These are phyloP conservation scores for Podospora pseudocomata DNA, from an alignment of 495 filamentous ascomycete genomes.

Conservation along the genomic window DNA sequence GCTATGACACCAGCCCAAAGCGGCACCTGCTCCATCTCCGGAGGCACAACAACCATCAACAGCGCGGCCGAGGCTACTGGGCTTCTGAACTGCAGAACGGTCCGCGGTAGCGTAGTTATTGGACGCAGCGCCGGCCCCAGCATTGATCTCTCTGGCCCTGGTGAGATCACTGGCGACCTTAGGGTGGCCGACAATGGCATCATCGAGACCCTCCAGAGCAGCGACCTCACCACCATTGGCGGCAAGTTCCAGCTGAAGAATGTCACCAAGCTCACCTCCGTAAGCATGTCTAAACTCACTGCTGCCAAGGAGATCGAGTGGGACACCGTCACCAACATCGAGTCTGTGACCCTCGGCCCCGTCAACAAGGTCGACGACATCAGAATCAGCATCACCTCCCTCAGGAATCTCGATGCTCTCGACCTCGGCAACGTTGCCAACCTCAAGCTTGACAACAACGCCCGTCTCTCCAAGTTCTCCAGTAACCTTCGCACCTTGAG, in stretches of 20 bases:
- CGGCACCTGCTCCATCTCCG: constrained; percentile 38
- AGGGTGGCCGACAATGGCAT: constrained; percentile 51
- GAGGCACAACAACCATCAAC: constrained; percentile 52
- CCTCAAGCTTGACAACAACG: constrained; percentile 82
- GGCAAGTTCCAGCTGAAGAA: constrained; percentile 63
- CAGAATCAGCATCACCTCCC: constrained; percentile 75
- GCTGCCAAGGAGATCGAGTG: constrained; percentile 64
- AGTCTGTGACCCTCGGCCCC: constrained; percentile 60
- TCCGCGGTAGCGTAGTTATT: constrained; percentile 69
- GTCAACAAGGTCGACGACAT: constrained; percentile 62
- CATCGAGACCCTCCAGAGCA: constrained; percentile 48
- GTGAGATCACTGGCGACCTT: constrained; percentile 67
- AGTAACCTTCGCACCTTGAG: constrained; percentile 68
- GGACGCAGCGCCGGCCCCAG: constrained; percentile 46
- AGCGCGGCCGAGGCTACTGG: constrained; percentile 68
- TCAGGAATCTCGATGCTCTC: constrained; percentile 72
- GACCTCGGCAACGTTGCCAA: constrained; percentile 58
- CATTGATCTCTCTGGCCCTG: constrained; percentile 55
- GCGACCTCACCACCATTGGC: constrained; percentile 46
- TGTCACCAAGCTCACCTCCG: constrained; percentile 59
- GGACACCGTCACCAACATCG: constrained; percentile 68
- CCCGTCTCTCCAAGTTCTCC: constrained; percentile 61
- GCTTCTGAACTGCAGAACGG: constrained; percentile 61
- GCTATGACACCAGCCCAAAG: constrained; percentile 40
- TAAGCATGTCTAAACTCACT: constrained; percentile 61